phyloP scores from a whole-genome alignment of 257 asterid species.

The Avicennia marina region DNA sequence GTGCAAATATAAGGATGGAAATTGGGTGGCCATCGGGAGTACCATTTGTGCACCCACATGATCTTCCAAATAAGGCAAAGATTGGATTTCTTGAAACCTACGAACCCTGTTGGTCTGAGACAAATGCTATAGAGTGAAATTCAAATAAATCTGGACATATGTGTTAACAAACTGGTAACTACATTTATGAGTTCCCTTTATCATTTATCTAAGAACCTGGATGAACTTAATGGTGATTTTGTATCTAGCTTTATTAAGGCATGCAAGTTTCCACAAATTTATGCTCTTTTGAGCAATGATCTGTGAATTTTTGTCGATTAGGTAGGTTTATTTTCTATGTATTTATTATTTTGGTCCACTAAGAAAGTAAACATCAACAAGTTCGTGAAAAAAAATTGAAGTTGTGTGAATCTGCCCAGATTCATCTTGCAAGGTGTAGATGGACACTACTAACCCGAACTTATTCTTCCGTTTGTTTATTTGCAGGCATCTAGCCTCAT shows the following conservation, averaged over 20 bases:
- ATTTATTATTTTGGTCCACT: neutral
- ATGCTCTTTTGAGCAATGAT: neutral
- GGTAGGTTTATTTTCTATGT: no score
- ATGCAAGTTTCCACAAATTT: neutral
- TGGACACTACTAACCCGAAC: neutral
- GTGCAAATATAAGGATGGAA: constrained; percentile 79
- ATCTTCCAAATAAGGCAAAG: constrained; percentile 99
- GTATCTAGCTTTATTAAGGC: neutral
- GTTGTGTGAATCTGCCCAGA: neutral
- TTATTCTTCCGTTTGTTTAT: neutral
- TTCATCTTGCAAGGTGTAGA: neutral
- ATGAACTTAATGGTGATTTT: neutral
- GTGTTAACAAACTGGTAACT: constrained; percentile 30
- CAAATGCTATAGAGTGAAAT: constrained; percentile 71
- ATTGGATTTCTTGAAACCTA: constrained; percentile 95
- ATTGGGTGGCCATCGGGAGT: constrained; percentile 98
- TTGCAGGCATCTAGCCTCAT: constrained; percentile 20
- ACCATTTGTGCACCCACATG: constrained; percentile 98
- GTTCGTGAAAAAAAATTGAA: neutral
- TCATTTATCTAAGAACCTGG: constrained; percentile 1
- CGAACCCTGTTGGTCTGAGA: constrained; percentile 97
- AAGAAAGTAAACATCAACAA: neutral
- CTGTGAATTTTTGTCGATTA: neutral
- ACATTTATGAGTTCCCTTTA: constrained; percentile 31
- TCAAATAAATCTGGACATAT: constrained; percentile 31